Evolutionary conservation across 345 rosid species (phyloP), one percentile per base, ranked within the genome.

Genomic region (Ailanthus altissimus): DNA sequence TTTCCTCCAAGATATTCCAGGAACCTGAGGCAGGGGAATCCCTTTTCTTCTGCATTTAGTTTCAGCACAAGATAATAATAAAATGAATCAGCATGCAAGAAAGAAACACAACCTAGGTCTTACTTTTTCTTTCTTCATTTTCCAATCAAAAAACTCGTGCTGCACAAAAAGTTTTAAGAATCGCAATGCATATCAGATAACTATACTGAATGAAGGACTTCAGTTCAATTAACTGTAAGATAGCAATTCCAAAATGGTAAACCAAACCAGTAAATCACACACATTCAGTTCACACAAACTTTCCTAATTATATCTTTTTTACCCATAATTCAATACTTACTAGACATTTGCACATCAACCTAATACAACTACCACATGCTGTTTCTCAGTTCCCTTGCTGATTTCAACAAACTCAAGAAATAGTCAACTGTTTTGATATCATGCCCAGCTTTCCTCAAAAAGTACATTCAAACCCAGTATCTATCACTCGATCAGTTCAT

Each of bases 1-100:
- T 77, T 84, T 93, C 98, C 79, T 95, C 99, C 16, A 79, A 84
- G 82, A 95, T 90, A 84, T 87, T 93, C 98, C 98, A 92, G 42
- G 93, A 85, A 63, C 87, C 87, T 42, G 82, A 81, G 73, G 88
- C 83, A 50, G 86, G 81, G 54, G 86, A 80, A 75, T 84, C 86
- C 83, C 81, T 85, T 79, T 81, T 87, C 71, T 85, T 79, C 98
- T 95, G 87, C 81, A 86, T 69, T 79, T 23, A 70, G 76, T 82
- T 78, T 68, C 76, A 81, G 32, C 32, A 79, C 20, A 74, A 50
- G 45, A 70, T 6, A 59, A 73, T 18, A 67, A 21, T 15, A 77
- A 74, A 70, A 78, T 1, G 43, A 71, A 58, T 54, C 51, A 74
- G 65, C 61, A 42, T 20, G 8, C 5, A 58, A 66, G 36, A 77